Conservation (phyloP, 441 rosid species). For the Pelargonium fulgidum region DNA sequence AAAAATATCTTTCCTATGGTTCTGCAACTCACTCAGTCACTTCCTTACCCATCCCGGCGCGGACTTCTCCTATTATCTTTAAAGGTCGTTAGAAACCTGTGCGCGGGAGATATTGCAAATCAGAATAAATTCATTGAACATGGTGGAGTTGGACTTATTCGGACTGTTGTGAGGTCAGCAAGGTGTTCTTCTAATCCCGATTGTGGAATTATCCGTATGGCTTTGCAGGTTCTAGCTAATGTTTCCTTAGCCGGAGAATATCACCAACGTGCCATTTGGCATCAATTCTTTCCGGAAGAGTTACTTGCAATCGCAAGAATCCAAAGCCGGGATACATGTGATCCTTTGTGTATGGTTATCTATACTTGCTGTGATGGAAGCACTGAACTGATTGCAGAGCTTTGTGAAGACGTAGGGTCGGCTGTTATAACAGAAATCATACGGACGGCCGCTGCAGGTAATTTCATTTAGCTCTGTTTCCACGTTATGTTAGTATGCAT, state of each 20-base stretch:
- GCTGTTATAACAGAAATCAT: slow-evolving; percentile 39
- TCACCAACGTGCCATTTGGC: slow-evolving; percentile 59
- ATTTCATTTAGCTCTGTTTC: not conserved
- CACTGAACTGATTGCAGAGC: slow-evolving; percentile 28
- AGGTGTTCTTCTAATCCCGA: slow-evolving; percentile 26
- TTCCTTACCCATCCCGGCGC: slow-evolving; percentile 25
- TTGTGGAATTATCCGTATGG: slow-evolving; percentile 37
- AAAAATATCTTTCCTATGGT: slow-evolving; percentile 35
- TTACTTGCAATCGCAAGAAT: slow-evolving; percentile 40
- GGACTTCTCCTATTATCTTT: slow-evolving; percentile 35
- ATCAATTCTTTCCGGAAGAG: slow-evolving; percentile 39
- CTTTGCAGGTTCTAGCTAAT: slow-evolving; percentile 62
- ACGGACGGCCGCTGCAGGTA: slow-evolving; percentile 48
- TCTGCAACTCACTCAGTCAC: slow-evolving; percentile 37
- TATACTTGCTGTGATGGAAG: slow-evolving; percentile 57
- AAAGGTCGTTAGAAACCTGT: slow-evolving; percentile 63
- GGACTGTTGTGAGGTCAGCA: slow-evolving; percentile 26
- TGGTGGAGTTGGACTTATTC: slow-evolving; percentile 38
- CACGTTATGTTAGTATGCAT: not conserved
- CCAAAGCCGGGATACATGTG: slow-evolving; percentile 40
- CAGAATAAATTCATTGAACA: slow-evolving; percentile 46
- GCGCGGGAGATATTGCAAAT: slow-evolving; percentile 63
- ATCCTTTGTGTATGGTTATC: slow-evolving; percentile 70
- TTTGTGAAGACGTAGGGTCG: slow-evolving; percentile 45
- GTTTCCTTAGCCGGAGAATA: slow-evolving; percentile 57